Conservation (phyloP, 2,329 filamentous ascomycete genomes). For the Colletotrichum lindemuthianum region DNA sequence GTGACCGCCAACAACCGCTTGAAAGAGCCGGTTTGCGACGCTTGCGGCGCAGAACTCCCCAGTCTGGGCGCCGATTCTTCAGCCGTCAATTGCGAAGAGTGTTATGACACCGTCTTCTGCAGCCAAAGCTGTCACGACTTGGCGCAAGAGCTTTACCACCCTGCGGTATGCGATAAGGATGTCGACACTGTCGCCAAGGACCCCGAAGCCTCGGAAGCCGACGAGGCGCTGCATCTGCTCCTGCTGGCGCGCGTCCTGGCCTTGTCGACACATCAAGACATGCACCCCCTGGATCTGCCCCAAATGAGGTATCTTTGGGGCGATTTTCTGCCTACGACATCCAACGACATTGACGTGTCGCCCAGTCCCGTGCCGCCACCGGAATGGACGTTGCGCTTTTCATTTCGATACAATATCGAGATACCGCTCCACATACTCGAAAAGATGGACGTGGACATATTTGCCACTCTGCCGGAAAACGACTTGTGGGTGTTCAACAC, state of each 20-base stretch:
- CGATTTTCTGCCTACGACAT: constrained; percentile 65
- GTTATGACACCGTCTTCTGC: constrained; percentile 75
- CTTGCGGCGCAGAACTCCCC: constrained; percentile 81
- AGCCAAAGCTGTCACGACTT: constrained; percentile 66
- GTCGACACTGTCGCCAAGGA: constrained; percentile 74
- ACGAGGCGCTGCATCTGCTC: constrained; percentile 70
- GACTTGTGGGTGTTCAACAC: constrained; percentile 91
- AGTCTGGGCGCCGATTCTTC: constrained; percentile 59
- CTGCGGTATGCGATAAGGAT: constrained; percentile 73
- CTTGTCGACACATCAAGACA: constrained; percentile 68
- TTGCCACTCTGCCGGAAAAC: constrained; percentile 64
- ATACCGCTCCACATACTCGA: constrained; percentile 81
- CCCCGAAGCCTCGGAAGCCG: constrained; percentile 66
- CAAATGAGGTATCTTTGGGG: constrained; percentile 77
- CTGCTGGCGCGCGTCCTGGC: constrained; percentile 71
- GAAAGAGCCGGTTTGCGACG: constrained; percentile 89
- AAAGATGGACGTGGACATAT: constrained; percentile 86
- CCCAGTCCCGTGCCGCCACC: constrained; percentile 66
- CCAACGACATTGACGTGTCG: constrained; percentile 64
- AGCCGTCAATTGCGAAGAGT: constrained; percentile 67
- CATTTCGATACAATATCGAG: constrained; percentile 79
- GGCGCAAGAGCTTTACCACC: constrained; percentile 70
- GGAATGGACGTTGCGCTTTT: constrained; percentile 78
- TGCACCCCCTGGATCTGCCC: constrained; percentile 70
- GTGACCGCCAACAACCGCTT: constrained; percentile 90